Conservation (phyloP, 768 basidiomycete species). For the Podaxis pistillaris region DNA sequence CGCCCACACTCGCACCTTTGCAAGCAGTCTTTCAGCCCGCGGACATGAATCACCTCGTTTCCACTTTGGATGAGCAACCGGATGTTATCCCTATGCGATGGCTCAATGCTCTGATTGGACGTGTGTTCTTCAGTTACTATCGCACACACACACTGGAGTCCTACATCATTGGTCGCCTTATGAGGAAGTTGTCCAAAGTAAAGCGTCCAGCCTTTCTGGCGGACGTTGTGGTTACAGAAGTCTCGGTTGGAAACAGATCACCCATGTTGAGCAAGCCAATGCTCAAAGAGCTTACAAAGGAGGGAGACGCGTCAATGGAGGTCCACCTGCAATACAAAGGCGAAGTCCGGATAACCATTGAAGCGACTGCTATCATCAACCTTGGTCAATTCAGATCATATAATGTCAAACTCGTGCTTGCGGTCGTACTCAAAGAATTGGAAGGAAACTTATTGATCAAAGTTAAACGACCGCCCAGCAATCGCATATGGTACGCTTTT, state of each 20-base stretch:
- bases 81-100: conserved; percentile 98
- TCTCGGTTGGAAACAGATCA: conserved; percentile 79
- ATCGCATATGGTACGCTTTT: conserved; percentile 95
- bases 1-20: conserved; percentile 59
- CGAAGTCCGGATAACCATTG: conserved; percentile 85
- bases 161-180: conserved; percentile 82
- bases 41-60: conserved; percentile 83
- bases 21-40: conserved; percentile 63
- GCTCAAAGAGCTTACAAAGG: conserved; percentile 94
- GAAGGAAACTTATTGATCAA: conserved; percentile 90
- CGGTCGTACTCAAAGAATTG: conserved; percentile 82
- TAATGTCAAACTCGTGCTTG: conserved; percentile 85
- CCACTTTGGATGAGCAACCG: conserved; percentile 87
- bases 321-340: conserved; percentile 83
- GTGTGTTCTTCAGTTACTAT: conserved; percentile 91
- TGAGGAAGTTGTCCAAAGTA: conserved; percentile 92
- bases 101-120: conserved; percentile 92
- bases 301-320: conserved; percentile 91
- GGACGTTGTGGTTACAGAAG: conserved; percentile 84
- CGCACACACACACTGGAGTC: conserved; percentile 79
- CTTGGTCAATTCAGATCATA: conserved; percentile 87
- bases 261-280: conserved; percentile 95
- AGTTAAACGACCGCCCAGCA: conserved; percentile 93
- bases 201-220: conserved; percentile 85
- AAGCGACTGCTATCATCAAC: conserved; percentile 86